Base-by-base conservation (phyloP, 139 green algal genomes). In the Auxenochlorella pyrenoidosa region DNA sequence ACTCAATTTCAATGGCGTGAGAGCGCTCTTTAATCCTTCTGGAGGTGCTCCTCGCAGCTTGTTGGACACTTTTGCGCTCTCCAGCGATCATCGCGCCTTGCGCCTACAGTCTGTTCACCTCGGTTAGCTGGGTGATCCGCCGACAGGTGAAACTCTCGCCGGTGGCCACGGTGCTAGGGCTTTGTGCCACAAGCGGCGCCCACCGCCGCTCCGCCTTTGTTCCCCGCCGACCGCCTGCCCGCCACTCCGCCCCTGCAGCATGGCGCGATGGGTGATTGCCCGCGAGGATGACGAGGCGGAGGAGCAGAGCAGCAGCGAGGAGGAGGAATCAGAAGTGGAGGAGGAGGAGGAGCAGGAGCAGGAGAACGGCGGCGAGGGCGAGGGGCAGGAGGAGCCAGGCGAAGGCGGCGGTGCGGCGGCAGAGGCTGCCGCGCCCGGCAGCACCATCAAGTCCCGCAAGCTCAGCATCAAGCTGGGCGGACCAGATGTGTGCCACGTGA, bases 401-500 rank as follows among this genome's bases (percentile, higher is more conserved):
- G 36, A 84, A 38, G 77, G 54, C 44, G 59, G 5, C 40, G 84
- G 70, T 22, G 43, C 76, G 24, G 36, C 34, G 10, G 36, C 54
- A 22, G 41, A 32, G 0, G 60, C 43, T 5, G 43, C 66, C 26
- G 43, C 82, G 0, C 75, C 59, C 15, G 68, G 66, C 40, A 38
- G 75, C 58, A 83, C 40, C 15, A 40, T 80, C 44, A 80, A 78
- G 77, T 58, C 73, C 34, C 60, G 68, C 5, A 90, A 92, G 82
- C 71, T 92, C 5, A 80, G 47, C 28, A 72, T 92, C 79, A 88
- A 89, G 77, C 84, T 90, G 4, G 51, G 70, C 40, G 78, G 66
- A 21, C 32, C 28, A 43, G 51, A 58, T 36, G 36, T 86, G 6
- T 92, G 84, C 87, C 87, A 90, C 21, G 87, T 90, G 75, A 77